Percentiles rank a stretch among this genome's conserved stretches.
Conservation (phyloP, 495 filamentous ascomycete species). For the Penicillium alfredii region DNA sequence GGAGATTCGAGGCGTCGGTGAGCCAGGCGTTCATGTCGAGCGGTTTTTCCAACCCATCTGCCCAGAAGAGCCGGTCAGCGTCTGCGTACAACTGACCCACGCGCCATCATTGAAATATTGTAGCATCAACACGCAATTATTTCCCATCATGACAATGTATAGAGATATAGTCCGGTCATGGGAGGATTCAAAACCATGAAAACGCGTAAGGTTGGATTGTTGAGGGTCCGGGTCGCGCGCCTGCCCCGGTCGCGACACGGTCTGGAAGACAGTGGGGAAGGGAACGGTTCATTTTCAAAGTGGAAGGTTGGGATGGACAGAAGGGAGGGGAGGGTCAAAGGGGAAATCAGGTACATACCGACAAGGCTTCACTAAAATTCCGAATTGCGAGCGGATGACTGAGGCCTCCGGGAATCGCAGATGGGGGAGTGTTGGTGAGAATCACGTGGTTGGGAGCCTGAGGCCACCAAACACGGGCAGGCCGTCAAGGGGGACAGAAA, state of each 20-base stretch:
- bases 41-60: conserved; percentile 55
- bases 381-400: conserved; percentile 41
- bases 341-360: conserved; percentile 37
- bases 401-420: conserved; percentile 39
- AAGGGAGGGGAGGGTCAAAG: conserved; percentile 7
- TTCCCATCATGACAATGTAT: conserved; percentile 6
- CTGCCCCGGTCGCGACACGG: conserved; percentile 19
- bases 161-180: no score
- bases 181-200: conserved; percentile 3
- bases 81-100: conserved; percentile 1
- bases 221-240: conserved; percentile 20
- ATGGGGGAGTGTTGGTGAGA: conserved; percentile 21
- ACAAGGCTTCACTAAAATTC: conserved; percentile 44
- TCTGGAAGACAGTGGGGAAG: conserved; percentile 2
- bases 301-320: background rate
- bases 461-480: conserved; percentile 18
- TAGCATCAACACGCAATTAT: background rate
- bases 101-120: conserved; percentile 11
- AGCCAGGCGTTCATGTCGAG: conserved; percentile 78
- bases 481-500: conserved; percentile 1
- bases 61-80: conserved; percentile 19
- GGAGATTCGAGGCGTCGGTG: conserved; percentile 64
- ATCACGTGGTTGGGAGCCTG: conserved; percentile 38
- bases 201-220: conserved; percentile 33
- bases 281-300: background rate